Evolutionary conservation across 768 basidiomycete species (phyloP).

Genomic region (Erythrobasidium yunnanense): DNA sequence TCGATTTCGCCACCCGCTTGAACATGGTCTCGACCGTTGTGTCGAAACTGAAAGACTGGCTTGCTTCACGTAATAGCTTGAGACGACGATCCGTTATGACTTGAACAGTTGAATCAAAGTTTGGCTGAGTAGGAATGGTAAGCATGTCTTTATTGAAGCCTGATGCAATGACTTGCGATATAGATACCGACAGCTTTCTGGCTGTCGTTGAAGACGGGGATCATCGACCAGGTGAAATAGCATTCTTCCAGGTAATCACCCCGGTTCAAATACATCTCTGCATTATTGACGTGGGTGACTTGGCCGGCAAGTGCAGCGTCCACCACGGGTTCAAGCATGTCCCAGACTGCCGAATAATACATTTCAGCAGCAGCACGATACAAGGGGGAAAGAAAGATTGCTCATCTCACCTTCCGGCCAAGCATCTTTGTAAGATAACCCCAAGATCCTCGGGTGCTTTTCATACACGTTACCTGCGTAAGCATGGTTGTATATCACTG

Average conservation of each 20-base stretch:
- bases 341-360: background rate
- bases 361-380: too few species aligned
- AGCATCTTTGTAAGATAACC: background rate
- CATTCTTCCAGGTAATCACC: slow-evolving; percentile 10
- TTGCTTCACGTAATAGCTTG: slow-evolving; percentile 8
- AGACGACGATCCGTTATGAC: slow-evolving; percentile 10
- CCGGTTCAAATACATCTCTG: background rate
- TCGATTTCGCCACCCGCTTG: background rate
- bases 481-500: slow-evolving; percentile 14
- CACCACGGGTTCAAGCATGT: background rate
- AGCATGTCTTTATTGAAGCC: too few species aligned
- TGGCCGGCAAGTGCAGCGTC: background rate
- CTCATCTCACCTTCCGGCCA: slow-evolving; percentile 5
- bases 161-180: too few species aligned
- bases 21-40: background rate
- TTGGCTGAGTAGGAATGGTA: background rate
- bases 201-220: slow-evolving; percentile 5
- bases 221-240: slow-evolving; percentile 22
- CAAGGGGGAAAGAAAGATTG: too few species aligned
- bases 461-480: background rate
- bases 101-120: slow-evolving; percentile 10
- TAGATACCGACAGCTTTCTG: slow-evolving; percentile 3
- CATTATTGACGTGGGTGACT: slow-evolving; percentile 7
- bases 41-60: background rate
- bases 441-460: slow-evolving; percentile 12